Evolutionary conservation across 805 yeast species (phyloP).

Genomic region (Pichia thaimueangensis): DNA sequence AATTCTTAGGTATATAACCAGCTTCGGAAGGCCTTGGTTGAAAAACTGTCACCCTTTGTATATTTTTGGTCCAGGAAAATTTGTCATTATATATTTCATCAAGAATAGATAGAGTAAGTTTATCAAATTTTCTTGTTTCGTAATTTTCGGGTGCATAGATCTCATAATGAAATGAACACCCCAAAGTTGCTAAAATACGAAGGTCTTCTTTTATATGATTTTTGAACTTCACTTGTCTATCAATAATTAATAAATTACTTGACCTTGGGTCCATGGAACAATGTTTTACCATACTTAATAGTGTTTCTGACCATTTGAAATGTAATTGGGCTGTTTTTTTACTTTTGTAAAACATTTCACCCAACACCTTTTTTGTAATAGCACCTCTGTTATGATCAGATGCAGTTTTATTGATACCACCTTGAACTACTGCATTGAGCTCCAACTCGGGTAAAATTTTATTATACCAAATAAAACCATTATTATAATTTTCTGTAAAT

Average conservation of each 20-base stretch:
- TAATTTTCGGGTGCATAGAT: neutral
- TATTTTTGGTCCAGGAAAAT: conserved; percentile 2
- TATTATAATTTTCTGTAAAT: neutral
- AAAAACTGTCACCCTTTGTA: neutral
- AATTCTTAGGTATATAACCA: no score
- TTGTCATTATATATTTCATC: conserved; percentile 7
- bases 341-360: no score
- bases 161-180: neutral
- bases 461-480: conserved; percentile 7
- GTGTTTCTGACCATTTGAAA: conserved; percentile 3
- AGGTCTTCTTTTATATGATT: neutral
- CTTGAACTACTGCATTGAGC: no score
- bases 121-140: no score
- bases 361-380: no score
- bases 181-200: neutral
- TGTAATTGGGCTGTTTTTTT: neutral
- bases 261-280: neutral
- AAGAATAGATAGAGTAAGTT: neutral
- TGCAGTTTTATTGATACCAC: no score
- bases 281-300: conserved; percentile 1
- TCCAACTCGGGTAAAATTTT: conserved; percentile 1
- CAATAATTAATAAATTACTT: conserved; percentile 5
- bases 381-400: no score
- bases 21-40: no score
- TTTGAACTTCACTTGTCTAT: neutral